A percentile compares a stretch with the other conserved stretches of the same genome.
phyloP scores from a whole-genome alignment of 2,329 filamentous ascomycete genomes.

The Trichoderma hamatum region DNA sequence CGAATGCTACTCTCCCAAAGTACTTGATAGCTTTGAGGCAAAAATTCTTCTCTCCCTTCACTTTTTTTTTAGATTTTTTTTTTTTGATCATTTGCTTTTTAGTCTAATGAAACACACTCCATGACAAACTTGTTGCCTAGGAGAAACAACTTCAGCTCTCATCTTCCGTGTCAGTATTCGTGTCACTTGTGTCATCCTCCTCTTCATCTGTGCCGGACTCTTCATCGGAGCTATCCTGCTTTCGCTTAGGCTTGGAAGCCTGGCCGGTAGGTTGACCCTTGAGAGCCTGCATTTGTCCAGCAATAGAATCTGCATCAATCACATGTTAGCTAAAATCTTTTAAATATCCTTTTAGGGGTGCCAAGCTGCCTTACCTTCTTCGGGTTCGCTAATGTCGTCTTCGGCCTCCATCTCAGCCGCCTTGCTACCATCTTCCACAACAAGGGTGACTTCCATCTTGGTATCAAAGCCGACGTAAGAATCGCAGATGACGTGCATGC shows the following conservation, averaged over 20 bases:
- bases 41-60: background rate
- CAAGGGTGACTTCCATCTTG: constrained; percentile 85
- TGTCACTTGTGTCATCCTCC: constrained; percentile 67
- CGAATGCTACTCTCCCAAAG: background rate
- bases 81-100: background rate
- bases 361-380: constrained; percentile 73
- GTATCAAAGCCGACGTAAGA: constrained; percentile 94
- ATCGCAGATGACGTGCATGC: constrained; percentile 91
- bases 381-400: constrained; percentile 96
- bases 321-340: constrained; percentile 12
- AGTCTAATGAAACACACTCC: constrained; percentile 26
- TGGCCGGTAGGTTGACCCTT: constrained; percentile 70
- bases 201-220: constrained; percentile 80
- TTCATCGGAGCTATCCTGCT: constrained; percentile 58
- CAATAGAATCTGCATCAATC: constrained; percentile 70
- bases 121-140: constrained; percentile 35
- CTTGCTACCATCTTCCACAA: constrained; percentile 87
- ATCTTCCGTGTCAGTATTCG: constrained; percentile 69
- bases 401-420: constrained; percentile 79
- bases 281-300: constrained; percentile 85
- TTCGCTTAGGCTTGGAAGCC: constrained; percentile 58
- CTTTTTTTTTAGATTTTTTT: background rate
- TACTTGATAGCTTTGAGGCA: background rate
- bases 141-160: constrained; percentile 40
- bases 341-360: background rate